Conservation (phyloP, 2,329 filamentous ascomycete species). For the Botrytis hyacinthi region DNA sequence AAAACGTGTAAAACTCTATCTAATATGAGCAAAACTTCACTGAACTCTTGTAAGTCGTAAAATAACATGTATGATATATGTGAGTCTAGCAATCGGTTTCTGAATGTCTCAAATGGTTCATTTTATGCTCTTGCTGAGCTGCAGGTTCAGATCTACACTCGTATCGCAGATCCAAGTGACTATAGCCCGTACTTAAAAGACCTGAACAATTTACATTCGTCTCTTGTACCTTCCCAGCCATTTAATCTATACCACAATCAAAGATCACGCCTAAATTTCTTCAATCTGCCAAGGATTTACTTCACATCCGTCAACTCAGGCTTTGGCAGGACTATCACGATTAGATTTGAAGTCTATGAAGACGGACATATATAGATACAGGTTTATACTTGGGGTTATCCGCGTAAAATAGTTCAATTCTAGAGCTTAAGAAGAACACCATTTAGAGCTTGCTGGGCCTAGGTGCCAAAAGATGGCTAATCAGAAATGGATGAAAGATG, state of each 20-base stretch:
- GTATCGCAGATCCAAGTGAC: background rate
- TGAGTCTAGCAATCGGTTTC: accelerated
- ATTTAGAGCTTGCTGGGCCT: too few species aligned
- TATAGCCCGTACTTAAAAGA: background rate
- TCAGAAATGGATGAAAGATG: background rate
- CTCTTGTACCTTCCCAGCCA: background rate
- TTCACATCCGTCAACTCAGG: accelerated
- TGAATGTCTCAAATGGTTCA: accelerated
- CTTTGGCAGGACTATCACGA: accelerated
- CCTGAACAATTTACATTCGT: accelerated
- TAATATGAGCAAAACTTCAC: background rate
- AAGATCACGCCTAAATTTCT: too few species aligned
- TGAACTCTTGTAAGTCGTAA: background rate
- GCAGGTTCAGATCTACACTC: background rate
- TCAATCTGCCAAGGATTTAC: background rate
- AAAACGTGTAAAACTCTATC: accelerated
- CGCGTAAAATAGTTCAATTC: accelerated
- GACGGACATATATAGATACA: background rate
- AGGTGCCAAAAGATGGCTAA: background rate
- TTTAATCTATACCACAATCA: too few species aligned
- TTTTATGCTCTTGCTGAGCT: background rate
- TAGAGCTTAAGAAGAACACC: background rate
- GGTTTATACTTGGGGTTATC: background rate
- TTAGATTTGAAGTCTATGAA: accelerated
- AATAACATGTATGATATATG: accelerated